A percentile compares a stretch with the other conserved stretches of the same genome.
Conservation (phyloP, 1,284 basidiomycete genomes). For the Moesziomyces sp. region DNA sequence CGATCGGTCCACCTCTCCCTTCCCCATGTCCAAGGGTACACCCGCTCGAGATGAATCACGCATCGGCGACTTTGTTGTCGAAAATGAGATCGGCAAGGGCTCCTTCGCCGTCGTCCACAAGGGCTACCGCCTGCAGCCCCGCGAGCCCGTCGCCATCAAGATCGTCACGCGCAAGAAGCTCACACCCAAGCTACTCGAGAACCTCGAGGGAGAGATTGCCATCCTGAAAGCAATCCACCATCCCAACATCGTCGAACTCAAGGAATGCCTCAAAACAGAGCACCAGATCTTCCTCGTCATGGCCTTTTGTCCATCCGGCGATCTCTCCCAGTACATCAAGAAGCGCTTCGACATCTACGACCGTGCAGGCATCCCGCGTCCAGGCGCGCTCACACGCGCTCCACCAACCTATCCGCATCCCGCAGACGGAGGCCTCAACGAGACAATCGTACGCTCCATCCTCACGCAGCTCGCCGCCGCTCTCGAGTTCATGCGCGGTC, state of each 20-base stretch:
- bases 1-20: not conserved
- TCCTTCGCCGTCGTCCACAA: constrained; percentile 97
- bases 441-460: constrained; percentile 90
- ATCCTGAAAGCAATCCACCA: constrained; percentile 95
- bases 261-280: constrained; percentile 92
- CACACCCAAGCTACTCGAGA: constrained; percentile 91
- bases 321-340: constrained; percentile 92
- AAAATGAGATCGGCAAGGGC: constrained; percentile 75
- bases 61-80: constrained; percentile 71
- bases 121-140: constrained; percentile 73
- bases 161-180: constrained; percentile 89
- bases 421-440: constrained; percentile 86
- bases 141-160: constrained; percentile 84
- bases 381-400: constrained; percentile 17
- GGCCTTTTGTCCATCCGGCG: constrained; percentile 95
- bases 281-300: constrained; percentile 96
- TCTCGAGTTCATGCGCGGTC: constrained; percentile 86
- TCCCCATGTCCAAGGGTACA: constrained; percentile 30
- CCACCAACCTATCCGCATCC: constrained; percentile 85
- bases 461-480: constrained; percentile 94
- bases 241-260: constrained; percentile 89
- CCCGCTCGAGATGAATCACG: constrained; percentile 41
- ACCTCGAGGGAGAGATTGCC: constrained; percentile 95
- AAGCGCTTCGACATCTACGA: constrained; percentile 53
- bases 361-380: constrained; percentile 25